Base-by-base conservation (phyloP, 2,329 filamentous ascomycete genomes). In the Phialophora verrucosa region DNA sequence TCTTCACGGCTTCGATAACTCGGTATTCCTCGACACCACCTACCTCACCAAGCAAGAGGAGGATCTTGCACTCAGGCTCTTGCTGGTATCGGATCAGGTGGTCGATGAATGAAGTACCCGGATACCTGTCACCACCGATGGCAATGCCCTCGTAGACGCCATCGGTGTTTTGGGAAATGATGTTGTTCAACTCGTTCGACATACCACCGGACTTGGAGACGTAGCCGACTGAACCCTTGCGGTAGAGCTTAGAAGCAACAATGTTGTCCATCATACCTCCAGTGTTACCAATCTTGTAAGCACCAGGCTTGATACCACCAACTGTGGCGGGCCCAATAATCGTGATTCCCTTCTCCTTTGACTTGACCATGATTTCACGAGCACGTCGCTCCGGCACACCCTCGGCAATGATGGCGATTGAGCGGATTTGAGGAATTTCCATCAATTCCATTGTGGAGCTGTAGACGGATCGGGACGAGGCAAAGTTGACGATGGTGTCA, bases 241-340 rank as follows among this genome's bases (percentile, higher is more conserved):
- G 94, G 90, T 99, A 99, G 69, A 99, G 92, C 90, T 99, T 99
- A 80, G 95, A 98, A 75, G 95, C 93, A 72, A 99, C 95, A 77
- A 99, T 99, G 88, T 99, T 99, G 88, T 99, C 95, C 95, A 99
- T 99, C 95, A 99, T 99, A 83, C 95, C 95, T 88, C 95, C 95
- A 76, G 95, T 99, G 88, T 99, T 99, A 81, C 95, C 95, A 73
- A 99, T 99, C 89, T 98, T 99, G 91, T 94, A 99, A 80, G 91
- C 92, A 81, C 95, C 95, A 70, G 95, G 95, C 89, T 98, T 99
- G 85, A 99, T 98, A 77, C 95, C 95, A 88, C 95, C 95, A 70
- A 99, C 95, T 64, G 95, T 99, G 75, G 95, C 95, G 72, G 95
- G 95, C 72, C 95, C 95, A 78, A 99, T 97, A 81, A 99, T 99